Evolutionary conservation across 768 basidiomycete genomes (phyloP), one percentile per base, ranked within the genome.

Genomic region (Leccinum arenicola): DNA sequence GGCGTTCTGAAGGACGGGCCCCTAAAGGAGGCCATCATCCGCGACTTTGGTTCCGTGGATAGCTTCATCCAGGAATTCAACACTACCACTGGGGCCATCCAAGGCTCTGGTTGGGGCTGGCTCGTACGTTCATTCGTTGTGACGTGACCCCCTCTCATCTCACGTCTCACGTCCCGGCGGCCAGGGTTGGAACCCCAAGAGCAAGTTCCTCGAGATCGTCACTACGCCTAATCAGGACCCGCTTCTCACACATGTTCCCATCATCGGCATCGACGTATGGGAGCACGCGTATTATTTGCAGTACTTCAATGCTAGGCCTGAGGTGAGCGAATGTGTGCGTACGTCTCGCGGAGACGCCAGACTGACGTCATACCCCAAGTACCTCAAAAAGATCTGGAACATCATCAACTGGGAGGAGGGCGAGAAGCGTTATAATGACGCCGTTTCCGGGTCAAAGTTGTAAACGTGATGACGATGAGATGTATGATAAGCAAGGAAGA

Each of bases 221-320:
- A 95, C 97, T 40, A 98, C 97, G 15, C 73, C 94, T 9, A 98
- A 99, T 82, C 97, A 98, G 80, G 95, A 98, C 71, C 95, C 95
- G 56, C 84, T 95, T 55, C 79, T 93, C 57, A 74, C 75, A 49
- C 87, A 85, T 68, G 77, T 84, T 51, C 93, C 94, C 56, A 81
- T 97, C 77, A 91, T 96, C 66, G 94, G 95, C 55, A 85, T 97
- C 66, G 94, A 95, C 65, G 87, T 95, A 70, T 96, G 95, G 94
- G 94, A 96, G 77, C 94, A 96, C 69, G 93, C 93, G 52, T 93
- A 94, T 81, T 98, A 97, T 78, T 84, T 97, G 69, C 94, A 98
- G 75, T 98, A 98, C 79, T 85, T 91, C 74, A 98, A 97, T 75
- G 94, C 93, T 68, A 96, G 95, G 82, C 85, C 79, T 56, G 90